Conservation (phyloP, 129 eudicot species). For the Ambrosia artemisiifolia region DNA sequence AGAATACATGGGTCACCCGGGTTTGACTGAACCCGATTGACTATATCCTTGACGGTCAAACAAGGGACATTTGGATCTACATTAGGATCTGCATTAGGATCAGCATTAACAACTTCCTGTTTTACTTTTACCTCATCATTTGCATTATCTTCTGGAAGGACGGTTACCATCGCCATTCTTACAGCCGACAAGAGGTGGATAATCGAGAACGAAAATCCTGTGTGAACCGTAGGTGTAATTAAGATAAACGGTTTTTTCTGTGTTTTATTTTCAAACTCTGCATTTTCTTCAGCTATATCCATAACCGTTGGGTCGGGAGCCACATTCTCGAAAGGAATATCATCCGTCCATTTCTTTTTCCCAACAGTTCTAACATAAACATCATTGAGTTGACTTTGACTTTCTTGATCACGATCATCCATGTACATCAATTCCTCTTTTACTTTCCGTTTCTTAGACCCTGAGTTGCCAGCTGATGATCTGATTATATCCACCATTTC, state of each 20-base stretch:
- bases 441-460: conserved; percentile 56
- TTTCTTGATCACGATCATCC: conserved; percentile 39
- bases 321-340: conserved; percentile 37
- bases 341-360: conserved; percentile 47
- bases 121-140: conserved; percentile 34
- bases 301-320: conserved; percentile 33
- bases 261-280: conserved; percentile 51
- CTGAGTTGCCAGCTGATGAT: conserved; percentile 48
- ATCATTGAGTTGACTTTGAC: conserved; percentile 38
- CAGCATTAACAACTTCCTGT: conserved; percentile 33
- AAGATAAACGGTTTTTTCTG: conserved; percentile 64
- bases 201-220: conserved; percentile 84
- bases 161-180: conserved; percentile 77
- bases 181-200: conserved; percentile 92
- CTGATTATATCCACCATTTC: conserved; percentile 44
- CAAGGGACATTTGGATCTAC: conserved; percentile 50
- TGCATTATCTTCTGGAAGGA: conserved; percentile 59
- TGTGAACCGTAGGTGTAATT: conserved; percentile 83
- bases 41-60: conserved; percentile 70
- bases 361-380: conserved; percentile 36
- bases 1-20: conserved; percentile 97
- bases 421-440: conserved; percentile 44
- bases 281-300: conserved; percentile 46
- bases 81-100: conserved; percentile 9
- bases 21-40: conserved; percentile 81